Conservation (phyloP, 768 basidiomycete genomes). For the Boletus subparvulus region DNA sequence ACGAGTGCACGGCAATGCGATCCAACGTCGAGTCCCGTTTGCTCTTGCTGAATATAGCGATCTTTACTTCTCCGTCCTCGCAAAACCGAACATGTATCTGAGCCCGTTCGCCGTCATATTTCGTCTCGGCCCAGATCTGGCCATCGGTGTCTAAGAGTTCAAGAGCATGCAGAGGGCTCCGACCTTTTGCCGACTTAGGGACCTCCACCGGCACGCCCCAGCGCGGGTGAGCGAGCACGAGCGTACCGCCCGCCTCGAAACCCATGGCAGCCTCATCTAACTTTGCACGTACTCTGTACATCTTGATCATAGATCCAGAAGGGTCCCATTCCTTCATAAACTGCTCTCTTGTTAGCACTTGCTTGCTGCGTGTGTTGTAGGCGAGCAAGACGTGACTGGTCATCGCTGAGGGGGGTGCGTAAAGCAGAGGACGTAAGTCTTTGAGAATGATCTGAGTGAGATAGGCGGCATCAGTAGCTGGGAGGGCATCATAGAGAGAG, state of each 20-base stretch:
- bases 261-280: slow-evolving; percentile 55
- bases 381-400: slow-evolving; percentile 50
- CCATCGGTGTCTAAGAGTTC: slow-evolving; percentile 30
- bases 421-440: slow-evolving; percentile 78
- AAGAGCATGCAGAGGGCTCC: slow-evolving; percentile 56
- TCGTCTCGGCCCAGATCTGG: slow-evolving; percentile 81
- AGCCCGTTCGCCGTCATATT: slow-evolving; percentile 94
- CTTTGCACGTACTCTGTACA: slow-evolving; percentile 55
- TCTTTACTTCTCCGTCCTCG: slow-evolving; percentile 38
- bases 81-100: slow-evolving; percentile 79
- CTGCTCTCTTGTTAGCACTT: slow-evolving; percentile 53
- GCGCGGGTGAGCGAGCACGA: slow-evolving; percentile 36
- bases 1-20: slow-evolving; percentile 61
- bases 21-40: slow-evolving; percentile 80
- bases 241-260: slow-evolving; percentile 37
- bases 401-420: slow-evolving; percentile 53
- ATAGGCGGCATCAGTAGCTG: slow-evolving; percentile 62
- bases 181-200: slow-evolving; percentile 81
- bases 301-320: slow-evolving; percentile 47
- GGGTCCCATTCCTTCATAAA: slow-evolving; percentile 78
- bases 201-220: slow-evolving; percentile 70
- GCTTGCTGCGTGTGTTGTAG: slow-evolving; percentile 57
- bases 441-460: slow-evolving; percentile 87
- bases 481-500: slow-evolving; percentile 57
- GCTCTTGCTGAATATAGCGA: slow-evolving; percentile 88